phyloP scores from a whole-genome alignment of 176 grass and related monocot genomes.

The Eragrostis curvula region DNA sequence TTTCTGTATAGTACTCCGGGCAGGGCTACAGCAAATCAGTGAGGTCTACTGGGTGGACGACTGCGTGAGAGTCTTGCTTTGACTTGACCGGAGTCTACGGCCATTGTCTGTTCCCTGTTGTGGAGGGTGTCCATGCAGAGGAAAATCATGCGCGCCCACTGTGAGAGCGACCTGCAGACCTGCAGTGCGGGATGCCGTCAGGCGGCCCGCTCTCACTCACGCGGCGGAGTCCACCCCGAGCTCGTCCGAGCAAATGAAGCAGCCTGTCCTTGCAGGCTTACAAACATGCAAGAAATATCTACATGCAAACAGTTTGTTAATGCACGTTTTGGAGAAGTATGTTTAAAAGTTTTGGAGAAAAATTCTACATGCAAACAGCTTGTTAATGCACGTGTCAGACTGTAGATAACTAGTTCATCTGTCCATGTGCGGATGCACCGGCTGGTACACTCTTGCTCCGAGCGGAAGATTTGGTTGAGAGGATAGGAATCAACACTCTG shows the following conservation, averaged over 20 bases:
- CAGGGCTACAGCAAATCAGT: background rate
- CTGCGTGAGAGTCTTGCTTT: background rate
- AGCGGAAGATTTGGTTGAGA: background rate
- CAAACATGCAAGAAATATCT: too few species aligned
- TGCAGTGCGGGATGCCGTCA: background rate
- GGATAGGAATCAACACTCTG: background rate
- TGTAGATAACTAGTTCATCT: too few species aligned
- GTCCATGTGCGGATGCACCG: too few species aligned
- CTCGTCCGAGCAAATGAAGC: background rate
- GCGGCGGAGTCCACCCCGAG: constrained; percentile 26
- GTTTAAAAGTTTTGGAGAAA: too few species aligned
- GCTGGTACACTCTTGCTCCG: too few species aligned
- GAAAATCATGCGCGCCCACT: background rate
- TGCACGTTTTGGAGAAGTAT: too few species aligned
- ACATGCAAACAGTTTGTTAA: too few species aligned
- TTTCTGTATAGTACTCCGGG: too few species aligned
- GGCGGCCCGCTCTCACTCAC: background rate
- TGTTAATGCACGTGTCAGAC: too few species aligned
- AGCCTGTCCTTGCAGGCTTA: too few species aligned
- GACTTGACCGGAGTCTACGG: constrained; percentile 33
- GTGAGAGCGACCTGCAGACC: background rate
- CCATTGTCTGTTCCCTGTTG: constrained; percentile 16
- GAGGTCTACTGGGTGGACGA: constrained; percentile 3
- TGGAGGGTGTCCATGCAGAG: background rate
- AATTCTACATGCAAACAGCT: too few species aligned